Percentiles rank a stretch among this genome's conserved stretches.
phyloP scores from a whole-genome alignment of 306 rosid genomes.

The Fragaria ananassa region DNA sequence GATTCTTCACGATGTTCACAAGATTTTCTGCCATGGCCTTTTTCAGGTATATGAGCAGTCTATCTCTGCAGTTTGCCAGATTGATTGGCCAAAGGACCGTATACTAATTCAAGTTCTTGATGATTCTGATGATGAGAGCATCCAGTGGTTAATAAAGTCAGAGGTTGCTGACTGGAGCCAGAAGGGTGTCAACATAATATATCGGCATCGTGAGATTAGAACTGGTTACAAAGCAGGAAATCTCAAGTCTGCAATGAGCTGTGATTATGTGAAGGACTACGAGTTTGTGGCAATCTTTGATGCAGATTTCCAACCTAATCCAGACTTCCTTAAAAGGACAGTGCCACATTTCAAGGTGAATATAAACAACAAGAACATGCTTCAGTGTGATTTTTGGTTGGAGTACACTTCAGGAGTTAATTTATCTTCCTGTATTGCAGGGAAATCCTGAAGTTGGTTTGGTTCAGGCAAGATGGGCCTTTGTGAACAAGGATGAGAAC shows the following conservation, averaged over 20 bases:
- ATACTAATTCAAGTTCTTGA: slow-evolving; percentile 91
- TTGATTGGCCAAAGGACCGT: slow-evolving; percentile 89
- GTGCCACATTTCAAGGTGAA: slow-evolving; percentile 90
- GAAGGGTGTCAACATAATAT: slow-evolving; percentile 74
- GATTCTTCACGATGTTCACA: slow-evolving; percentile 16
- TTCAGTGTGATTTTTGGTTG: slow-evolving; percentile 7
- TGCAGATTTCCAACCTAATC: slow-evolving; percentile 95
- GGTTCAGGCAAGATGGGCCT: slow-evolving; percentile 95
- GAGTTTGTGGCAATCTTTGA: slow-evolving; percentile 95
- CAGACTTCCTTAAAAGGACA: slow-evolving; percentile 81
- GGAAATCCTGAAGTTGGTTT: slow-evolving; percentile 73
- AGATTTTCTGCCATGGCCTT: slow-evolving; percentile 17
- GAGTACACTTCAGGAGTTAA: slow-evolving; percentile 20
- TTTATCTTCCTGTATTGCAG: slow-evolving; percentile 41
- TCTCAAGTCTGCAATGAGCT: slow-evolving; percentile 92
- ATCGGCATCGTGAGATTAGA: slow-evolving; percentile 77
- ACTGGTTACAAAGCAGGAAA: slow-evolving; percentile 98
- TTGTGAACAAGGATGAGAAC: slow-evolving; percentile 91
- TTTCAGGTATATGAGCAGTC: slow-evolving; percentile 92
- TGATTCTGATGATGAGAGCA: slow-evolving; percentile 81
- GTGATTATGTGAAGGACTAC: slow-evolving; percentile 78
- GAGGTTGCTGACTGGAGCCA: slow-evolving; percentile 84
- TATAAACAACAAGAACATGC: slow-evolving; percentile 4
- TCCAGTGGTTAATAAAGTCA: slow-evolving; percentile 67
- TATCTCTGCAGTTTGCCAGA: slow-evolving; percentile 82